phyloP scores from a whole-genome alignment of 345 rosid genomes.

The Arabis alpina region DNA sequence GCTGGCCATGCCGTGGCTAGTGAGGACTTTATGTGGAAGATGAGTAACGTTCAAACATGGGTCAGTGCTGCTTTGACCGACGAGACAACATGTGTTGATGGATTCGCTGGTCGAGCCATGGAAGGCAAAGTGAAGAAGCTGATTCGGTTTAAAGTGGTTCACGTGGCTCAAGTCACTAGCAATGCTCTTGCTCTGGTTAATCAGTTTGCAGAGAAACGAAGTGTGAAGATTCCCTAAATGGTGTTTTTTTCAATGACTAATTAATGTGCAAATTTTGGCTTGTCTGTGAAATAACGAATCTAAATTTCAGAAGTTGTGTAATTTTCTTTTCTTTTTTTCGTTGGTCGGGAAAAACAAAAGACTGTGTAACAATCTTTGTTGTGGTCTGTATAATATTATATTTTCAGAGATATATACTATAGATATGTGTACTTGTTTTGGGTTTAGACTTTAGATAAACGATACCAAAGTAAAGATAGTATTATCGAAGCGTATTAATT shows the following conservation, averaged over 20 bases:
- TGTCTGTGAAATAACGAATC: slow-evolving; percentile 23
- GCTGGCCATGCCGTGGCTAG: slow-evolving; percentile 48
- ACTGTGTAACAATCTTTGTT: slow-evolving; percentile 25
- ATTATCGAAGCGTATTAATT: slow-evolving; percentile 9
- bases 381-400: slow-evolving; percentile 24
- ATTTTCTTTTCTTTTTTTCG: slow-evolving; percentile 14
- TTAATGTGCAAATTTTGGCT: slow-evolving; percentile 34
- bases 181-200: slow-evolving; percentile 86
- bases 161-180: slow-evolving; percentile 81
- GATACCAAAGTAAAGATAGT: background rate
- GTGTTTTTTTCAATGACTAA: background rate
- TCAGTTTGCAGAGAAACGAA: slow-evolving; percentile 64
- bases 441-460: too few relatives aligned
- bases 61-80: slow-evolving; percentile 90
- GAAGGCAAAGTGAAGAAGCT: slow-evolving; percentile 64
- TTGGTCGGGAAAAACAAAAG: slow-evolving; percentile 11
- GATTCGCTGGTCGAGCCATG: slow-evolving; percentile 58
- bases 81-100: slow-evolving; percentile 77
- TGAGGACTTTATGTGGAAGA: slow-evolving; percentile 67
- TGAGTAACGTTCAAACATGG: slow-evolving; percentile 94
- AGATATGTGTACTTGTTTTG: background rate
- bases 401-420: background rate
- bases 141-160: slow-evolving; percentile 51
- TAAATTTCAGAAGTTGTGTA: slow-evolving; percentile 22
- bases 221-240: slow-evolving; percentile 38